Conservation (phyloP, 257 asterid genomes). For the Jaltomata sinuosa region DNA sequence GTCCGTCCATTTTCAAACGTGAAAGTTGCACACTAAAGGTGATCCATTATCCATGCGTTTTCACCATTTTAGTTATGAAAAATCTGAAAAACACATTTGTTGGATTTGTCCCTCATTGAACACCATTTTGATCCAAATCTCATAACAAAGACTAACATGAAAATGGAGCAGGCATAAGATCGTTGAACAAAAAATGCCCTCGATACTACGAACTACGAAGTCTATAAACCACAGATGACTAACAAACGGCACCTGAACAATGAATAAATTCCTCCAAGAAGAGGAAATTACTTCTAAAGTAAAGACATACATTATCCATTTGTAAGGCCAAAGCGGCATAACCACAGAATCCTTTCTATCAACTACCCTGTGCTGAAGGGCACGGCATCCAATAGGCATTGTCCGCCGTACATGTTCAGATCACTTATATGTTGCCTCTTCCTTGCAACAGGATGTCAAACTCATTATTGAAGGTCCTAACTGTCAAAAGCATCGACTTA, state of each 20-base stretch:
- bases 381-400: not conserved
- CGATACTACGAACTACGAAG: not conserved
- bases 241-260: not conserved
- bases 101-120: no score
- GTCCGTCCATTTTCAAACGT: no score
- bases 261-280: not conserved
- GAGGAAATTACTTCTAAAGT: not conserved
- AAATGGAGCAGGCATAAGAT: not conserved
- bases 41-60: no score
- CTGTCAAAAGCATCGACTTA: not conserved
- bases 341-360: not conserved
- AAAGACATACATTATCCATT: not conserved
- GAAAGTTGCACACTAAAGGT: no score
- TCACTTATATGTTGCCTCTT: not conserved
- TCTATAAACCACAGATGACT: not conserved
- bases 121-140: no score
- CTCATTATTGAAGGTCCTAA: not conserved
- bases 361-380: not conserved
- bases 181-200: not conserved
- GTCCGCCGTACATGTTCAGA: not conserved
- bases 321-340: not conserved
- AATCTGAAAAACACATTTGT: no score
- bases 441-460: not conserved
- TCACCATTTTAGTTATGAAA: no score
- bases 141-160: not conserved